A percentile compares a stretch with the other conserved stretches of the same genome.
Conservation (phyloP, 2,329 filamentous ascomycete species). For the Pleurostoma richardsiae region DNA sequence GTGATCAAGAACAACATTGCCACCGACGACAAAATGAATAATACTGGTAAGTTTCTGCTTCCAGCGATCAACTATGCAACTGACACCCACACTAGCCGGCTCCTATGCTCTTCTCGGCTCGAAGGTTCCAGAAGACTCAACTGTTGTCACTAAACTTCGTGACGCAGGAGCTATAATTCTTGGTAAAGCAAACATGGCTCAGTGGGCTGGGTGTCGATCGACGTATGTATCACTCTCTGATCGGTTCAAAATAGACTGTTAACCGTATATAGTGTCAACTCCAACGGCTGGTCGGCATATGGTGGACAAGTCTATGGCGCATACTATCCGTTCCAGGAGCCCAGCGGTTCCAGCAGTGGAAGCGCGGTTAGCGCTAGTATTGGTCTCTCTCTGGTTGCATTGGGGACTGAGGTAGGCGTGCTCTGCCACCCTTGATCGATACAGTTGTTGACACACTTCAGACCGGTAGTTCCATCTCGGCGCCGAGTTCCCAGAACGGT, state of each 20-base stretch:
- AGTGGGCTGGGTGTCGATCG: constrained; percentile 57
- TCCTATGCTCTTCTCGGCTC: constrained; percentile 53
- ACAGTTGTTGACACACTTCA: background rate
- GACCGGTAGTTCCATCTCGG: constrained; percentile 2
- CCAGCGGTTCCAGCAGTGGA: constrained; percentile 56
- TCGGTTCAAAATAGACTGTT: too few relatives aligned
- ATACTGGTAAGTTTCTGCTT: constrained; percentile 23
- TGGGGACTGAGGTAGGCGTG: constrained; percentile 1
- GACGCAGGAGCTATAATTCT: constrained; percentile 56
- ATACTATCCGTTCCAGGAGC: constrained; percentile 58
- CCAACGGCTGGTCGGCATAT: constrained; percentile 60
- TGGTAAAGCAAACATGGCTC: constrained; percentile 57
- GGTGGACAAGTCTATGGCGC: constrained; percentile 58
- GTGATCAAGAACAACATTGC: constrained; percentile 64
- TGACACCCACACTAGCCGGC: constrained; percentile 28
- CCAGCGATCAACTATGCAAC: too few relatives aligned
- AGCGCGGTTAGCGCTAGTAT: constrained; percentile 55
- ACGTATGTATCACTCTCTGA: too few relatives aligned
- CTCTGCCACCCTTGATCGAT: background rate
- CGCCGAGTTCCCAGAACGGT: constrained; percentile 2
- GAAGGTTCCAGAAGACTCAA: constrained; percentile 49
- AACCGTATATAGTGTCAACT: constrained; percentile 34
- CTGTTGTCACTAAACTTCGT: constrained; percentile 51
- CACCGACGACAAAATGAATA: constrained; percentile 56
- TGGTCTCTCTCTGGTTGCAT: constrained; percentile 49